A percentile compares a stretch with the other conserved stretches of the same genome.
These are phyloP conservation scores for Diaporthe ampelina DNA, from an alignment of 2,329 filamentous ascomycete genomes.

Conservation along the genomic window DNA sequence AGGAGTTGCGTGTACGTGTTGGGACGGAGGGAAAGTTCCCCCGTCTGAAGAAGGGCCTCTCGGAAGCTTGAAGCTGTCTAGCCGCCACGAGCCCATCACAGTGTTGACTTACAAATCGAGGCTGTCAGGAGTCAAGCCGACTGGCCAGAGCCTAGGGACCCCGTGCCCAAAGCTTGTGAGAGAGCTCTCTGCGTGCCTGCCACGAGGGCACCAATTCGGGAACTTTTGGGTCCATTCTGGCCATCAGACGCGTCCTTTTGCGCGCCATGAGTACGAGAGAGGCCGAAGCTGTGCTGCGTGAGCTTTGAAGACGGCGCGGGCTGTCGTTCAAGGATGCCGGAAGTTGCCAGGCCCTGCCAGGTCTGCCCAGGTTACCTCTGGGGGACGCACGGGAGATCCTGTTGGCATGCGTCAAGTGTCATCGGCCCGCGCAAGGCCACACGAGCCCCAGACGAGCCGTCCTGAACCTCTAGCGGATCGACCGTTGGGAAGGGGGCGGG, in stretches of 20 bases:
- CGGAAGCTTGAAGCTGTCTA: slow-evolving; percentile 8
- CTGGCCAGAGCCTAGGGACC: slow-evolving; percentile 20
- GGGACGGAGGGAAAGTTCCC: no score
- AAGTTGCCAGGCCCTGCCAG: neutral
- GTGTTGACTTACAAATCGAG: slow-evolving; percentile 10
- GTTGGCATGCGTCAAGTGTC: slow-evolving; percentile 34
- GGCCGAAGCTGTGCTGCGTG: neutral
- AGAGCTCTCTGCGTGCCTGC: neutral
- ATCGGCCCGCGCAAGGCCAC: slow-evolving; percentile 26
- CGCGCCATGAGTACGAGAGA: neutral
- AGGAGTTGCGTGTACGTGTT: neutral
- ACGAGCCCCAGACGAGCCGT: slow-evolving; percentile 14
- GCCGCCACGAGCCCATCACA: neutral
- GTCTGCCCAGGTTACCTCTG: neutral
- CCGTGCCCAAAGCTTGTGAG: slow-evolving; percentile 16
- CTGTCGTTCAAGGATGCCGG: slow-evolving; percentile 4
- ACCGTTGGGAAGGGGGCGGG: slow-evolving; percentile 22
- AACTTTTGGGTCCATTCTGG: neutral
- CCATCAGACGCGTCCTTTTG: neutral
- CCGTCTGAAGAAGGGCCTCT: neutral
- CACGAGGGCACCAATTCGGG: neutral
- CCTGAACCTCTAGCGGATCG: slow-evolving; percentile 19
- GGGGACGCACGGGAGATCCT: slow-evolving; percentile 23
- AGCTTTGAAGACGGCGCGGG: neutral
- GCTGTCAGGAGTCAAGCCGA: slow-evolving; percentile 38